These are phyloP conservation scores for Colletotrichum sp. DNA, from an alignment of 2,329 filamentous ascomycete species.

Conservation along the genomic window DNA sequence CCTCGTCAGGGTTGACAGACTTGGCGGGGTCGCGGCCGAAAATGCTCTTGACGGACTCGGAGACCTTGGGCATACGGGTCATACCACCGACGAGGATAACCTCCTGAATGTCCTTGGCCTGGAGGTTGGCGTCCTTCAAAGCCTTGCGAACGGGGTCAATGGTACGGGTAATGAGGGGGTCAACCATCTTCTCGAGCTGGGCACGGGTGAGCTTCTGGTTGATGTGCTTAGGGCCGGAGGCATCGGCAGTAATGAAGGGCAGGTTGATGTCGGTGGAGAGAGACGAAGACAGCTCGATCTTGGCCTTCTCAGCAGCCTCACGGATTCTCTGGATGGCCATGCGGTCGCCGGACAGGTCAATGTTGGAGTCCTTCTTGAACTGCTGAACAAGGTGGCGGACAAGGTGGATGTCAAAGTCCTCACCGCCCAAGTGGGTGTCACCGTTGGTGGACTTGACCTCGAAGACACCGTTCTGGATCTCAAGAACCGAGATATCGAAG, in stretches of 20 bases:
- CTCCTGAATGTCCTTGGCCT: constrained; percentile 94
- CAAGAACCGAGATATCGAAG: constrained; percentile 97
- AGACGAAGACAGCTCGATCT: constrained; percentile 97
- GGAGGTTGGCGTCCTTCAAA: constrained; percentile 90
- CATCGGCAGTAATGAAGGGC: constrained; percentile 96
- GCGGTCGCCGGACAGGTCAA: constrained; percentile 89
- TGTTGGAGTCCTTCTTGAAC: constrained; percentile 95
- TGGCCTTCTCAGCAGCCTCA: constrained; percentile 98
- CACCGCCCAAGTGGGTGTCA: constrained; percentile 97
- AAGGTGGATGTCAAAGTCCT: constrained; percentile 95
- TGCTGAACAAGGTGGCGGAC: constrained; percentile 92
- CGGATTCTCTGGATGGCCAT: constrained; percentile 99
- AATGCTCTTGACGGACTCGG: constrained; percentile 93
- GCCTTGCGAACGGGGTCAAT: constrained; percentile 95
- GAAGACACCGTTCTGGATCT: constrained; percentile 97
- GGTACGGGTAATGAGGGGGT: constrained; percentile 84
- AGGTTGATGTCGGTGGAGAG: constrained; percentile 97
- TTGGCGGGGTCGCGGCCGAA: constrained; percentile 97
- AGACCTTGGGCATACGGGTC: constrained; percentile 99
- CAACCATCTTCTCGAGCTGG: constrained; percentile 92
- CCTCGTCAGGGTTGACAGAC: constrained; percentile 98
- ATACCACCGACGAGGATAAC: constrained; percentile 98
- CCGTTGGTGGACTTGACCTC: constrained; percentile 99
- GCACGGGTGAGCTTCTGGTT: constrained; percentile 92
- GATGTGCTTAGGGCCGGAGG: constrained; percentile 97